Evolutionary conservation across 2,329 filamentous ascomycete genomes (phyloP).

Genomic region (Sclerotinia sclerotiorum): DNA sequence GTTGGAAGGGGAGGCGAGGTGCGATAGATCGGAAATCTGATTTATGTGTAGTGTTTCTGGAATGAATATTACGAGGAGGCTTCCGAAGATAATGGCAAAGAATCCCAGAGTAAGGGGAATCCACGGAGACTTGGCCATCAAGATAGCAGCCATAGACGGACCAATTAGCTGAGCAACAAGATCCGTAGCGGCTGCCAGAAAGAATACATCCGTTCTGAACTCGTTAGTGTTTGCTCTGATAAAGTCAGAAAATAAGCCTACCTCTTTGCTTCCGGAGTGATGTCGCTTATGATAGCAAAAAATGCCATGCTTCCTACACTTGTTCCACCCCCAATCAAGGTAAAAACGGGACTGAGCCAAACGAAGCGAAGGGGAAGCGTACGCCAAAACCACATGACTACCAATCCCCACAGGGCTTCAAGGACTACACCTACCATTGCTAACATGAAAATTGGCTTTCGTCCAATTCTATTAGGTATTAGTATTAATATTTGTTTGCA

Average conservation of each 20-base stretch:
- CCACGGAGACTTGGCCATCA: slow-evolving; percentile 41
- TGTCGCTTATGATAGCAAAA: slow-evolving; percentile 43
- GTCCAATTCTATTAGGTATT: slow-evolving; percentile 37
- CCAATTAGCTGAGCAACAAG: slow-evolving; percentile 42
- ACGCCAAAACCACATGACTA: slow-evolving; percentile 41
- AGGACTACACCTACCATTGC: slow-evolving; percentile 40
- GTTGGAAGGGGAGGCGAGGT: slow-evolving; percentile 17
- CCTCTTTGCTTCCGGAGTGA: slow-evolving; percentile 41
- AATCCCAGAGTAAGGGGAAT: slow-evolving; percentile 32
- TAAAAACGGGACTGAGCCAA: slow-evolving; percentile 40
- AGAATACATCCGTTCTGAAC: slow-evolving; percentile 43
- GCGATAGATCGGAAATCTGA: slow-evolving; percentile 3
- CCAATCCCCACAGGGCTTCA: slow-evolving; percentile 35
- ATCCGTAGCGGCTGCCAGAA: slow-evolving; percentile 37
- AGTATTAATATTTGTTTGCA: slow-evolving; percentile 11
- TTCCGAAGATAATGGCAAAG: slow-evolving; percentile 26
- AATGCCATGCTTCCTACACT: slow-evolving; percentile 39
- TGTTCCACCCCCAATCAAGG: slow-evolving; percentile 43
- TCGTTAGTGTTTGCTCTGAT: neutral
- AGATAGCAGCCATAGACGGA: slow-evolving; percentile 41
- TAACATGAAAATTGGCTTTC: slow-evolving; percentile 41
- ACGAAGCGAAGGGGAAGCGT: slow-evolving; percentile 40
- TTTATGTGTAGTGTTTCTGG: slow-evolving; percentile 38
- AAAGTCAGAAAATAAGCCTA: slow-evolving; percentile 33
- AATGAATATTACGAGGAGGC: slow-evolving; percentile 33